phyloP scores from a whole-genome alignment of 129 eudicot genomes.

The Ambrosia trifida region DNA sequence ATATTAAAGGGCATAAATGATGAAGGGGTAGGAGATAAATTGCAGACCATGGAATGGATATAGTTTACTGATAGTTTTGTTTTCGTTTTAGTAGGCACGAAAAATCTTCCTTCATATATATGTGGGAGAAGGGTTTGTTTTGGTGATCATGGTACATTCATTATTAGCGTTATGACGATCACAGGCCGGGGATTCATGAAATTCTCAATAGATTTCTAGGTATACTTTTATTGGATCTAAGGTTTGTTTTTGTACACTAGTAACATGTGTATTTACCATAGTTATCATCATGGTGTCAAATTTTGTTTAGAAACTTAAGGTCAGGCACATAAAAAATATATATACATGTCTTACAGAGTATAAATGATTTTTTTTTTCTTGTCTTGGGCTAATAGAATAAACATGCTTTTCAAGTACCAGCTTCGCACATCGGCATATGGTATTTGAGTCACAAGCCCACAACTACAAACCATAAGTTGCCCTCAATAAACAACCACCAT shows the following conservation, averaged over 20 bases:
- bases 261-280: not conserved
- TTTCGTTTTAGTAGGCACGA: not conserved
- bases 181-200: not conserved
- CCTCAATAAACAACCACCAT: too few relatives aligned
- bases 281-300: not conserved
- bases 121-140: not conserved
- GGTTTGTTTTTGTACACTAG: not conserved
- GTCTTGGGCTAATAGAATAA: too few relatives aligned
- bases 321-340: not conserved
- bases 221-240: not conserved
- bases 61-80: not conserved
- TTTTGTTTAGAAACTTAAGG: not conserved
- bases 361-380: too few relatives aligned
- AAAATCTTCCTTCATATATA: not conserved
- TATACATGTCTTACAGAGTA: not conserved
- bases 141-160: not conserved
- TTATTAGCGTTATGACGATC: not conserved
- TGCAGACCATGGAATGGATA: constrained; percentile 2
- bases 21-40: not conserved
- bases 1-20: not conserved
- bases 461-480: too few relatives aligned
- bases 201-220: constrained; percentile 1
- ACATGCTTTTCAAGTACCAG: too few relatives aligned
- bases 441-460: too few relatives aligned
- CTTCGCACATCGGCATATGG: too few relatives aligned